Conservation (phyloP, 78 protist genomes). For the Salpingoeca rosetta region DNA sequence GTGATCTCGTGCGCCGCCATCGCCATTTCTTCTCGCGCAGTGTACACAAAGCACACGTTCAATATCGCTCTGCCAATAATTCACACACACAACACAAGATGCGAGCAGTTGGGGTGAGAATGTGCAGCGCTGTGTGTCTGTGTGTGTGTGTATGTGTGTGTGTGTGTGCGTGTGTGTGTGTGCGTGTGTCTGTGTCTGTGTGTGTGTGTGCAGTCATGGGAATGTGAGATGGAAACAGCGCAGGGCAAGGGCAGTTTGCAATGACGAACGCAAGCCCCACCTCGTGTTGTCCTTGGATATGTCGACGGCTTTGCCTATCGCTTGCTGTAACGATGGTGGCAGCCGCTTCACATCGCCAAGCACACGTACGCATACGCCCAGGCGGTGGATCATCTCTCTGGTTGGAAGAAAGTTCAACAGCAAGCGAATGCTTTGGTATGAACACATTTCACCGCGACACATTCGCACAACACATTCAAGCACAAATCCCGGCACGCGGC, state of each 20-base stretch:
- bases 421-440: too few relatives aligned
- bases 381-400: background rate
- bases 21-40: constrained; percentile 62
- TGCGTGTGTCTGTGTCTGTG: too few relatives aligned
- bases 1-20: background rate
- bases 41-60: constrained; percentile 68
- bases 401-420: background rate
- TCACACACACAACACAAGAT: too few relatives aligned
- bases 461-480: too few relatives aligned
- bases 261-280: background rate
- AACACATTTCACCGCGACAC: background rate
- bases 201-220: background rate
- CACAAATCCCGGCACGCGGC: background rate
- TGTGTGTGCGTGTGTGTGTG: too few relatives aligned
- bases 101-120: too few relatives aligned
- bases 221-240: background rate
- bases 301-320: background rate
- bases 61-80: constrained; percentile 11
- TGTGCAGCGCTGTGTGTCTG: too few relatives aligned
- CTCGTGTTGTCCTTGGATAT: background rate
- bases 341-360: constrained; percentile 54
- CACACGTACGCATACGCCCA: constrained; percentile 46
- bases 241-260: background rate
- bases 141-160: too few relatives aligned
- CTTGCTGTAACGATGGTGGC: constrained; percentile 10